Evolutionary conservation across 495 filamentous ascomycete species (phyloP).

Genomic region (Neurospora sp.): DNA sequence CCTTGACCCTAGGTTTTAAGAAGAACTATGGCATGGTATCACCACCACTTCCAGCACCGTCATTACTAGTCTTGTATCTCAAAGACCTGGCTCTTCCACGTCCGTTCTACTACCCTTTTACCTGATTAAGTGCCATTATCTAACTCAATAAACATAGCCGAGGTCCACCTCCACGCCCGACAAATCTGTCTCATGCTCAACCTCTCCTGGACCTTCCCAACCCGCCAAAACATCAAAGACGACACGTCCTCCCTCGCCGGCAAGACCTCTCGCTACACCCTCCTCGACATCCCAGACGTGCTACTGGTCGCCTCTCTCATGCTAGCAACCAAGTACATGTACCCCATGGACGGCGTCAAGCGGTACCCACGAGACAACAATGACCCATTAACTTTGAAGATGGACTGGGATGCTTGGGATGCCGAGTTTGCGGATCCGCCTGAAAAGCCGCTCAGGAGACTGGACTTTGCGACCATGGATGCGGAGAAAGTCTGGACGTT

Average conservation of each 20-base stretch:
- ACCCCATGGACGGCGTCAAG: conserved; percentile 58
- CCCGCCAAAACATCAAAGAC: conserved; percentile 11
- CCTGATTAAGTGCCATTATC: background rate
- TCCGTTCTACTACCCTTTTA: conserved; percentile 31
- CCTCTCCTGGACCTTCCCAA: conserved; percentile 48
- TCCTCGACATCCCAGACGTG: conserved; percentile 56
- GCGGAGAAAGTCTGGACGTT: conserved; percentile 63
- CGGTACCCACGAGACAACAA: conserved; percentile 43
- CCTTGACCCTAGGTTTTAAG: conserved; percentile 52
- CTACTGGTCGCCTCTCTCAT: conserved; percentile 63
- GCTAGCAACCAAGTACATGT: conserved; percentile 66
- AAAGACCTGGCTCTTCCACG: conserved; percentile 67
- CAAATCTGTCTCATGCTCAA: conserved; percentile 48
- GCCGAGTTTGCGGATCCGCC: conserved; percentile 33
- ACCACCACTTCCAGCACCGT: conserved; percentile 58
- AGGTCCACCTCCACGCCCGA: conserved; percentile 55
- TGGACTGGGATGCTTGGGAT: conserved; percentile 70
- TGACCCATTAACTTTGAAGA: conserved; percentile 50
- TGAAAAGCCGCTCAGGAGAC: conserved; percentile 11
- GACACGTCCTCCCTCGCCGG: background rate
- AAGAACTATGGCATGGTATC: conserved; percentile 59
- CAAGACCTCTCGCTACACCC: conserved; percentile 8
- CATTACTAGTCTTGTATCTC: conserved; percentile 60
- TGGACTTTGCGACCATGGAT: conserved; percentile 36
- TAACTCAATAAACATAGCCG: conserved; percentile 22